Conservation (phyloP, 2,329 filamentous ascomycete genomes). For the Penicillium psychrosexuale region DNA sequence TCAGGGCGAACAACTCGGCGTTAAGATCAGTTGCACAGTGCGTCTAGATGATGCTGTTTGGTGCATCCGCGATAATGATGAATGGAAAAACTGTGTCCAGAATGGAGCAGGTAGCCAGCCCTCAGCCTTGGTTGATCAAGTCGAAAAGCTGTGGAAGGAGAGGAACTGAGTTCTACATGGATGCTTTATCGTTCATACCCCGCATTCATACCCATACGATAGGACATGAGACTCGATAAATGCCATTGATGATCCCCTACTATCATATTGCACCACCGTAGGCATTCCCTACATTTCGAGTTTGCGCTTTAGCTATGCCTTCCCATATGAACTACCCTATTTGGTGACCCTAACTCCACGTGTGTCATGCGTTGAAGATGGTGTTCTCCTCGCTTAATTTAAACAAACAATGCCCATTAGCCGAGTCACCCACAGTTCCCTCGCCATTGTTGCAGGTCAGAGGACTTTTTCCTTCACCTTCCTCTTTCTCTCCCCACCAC, state of each 20-base stretch:
- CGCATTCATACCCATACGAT: not conserved
- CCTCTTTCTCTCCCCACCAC: not conserved
- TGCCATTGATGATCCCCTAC: not conserved
- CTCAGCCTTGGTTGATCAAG: conserved; percentile 67
- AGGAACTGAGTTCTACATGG: conserved; percentile 14
- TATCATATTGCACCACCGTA: not conserved
- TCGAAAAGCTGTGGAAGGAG: conserved; percentile 64
- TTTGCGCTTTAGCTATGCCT: not conserved
- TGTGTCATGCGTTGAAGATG: not conserved
- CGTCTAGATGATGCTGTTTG: conserved; percentile 74
- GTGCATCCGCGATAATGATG: conserved; percentile 74
- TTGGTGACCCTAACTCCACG: not conserved
- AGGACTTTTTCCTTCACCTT: not conserved
- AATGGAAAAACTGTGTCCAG: conserved; percentile 77
- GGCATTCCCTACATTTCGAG: not conserved
- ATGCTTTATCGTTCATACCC: not conserved
- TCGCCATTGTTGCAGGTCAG: not conserved
- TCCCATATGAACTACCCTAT: not conserved
- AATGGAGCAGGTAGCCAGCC: conserved; percentile 52
- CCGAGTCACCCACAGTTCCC: not conserved
- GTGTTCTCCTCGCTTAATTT: not conserved
- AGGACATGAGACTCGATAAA: conserved; percentile 5
- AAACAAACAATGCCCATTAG: not conserved
- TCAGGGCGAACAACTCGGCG: conserved; percentile 58
- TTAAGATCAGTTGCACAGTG: conserved; percentile 73